Conservation (phyloP, 1,139 yeast genomes). For the Saccharomyces hybrid region DNA sequence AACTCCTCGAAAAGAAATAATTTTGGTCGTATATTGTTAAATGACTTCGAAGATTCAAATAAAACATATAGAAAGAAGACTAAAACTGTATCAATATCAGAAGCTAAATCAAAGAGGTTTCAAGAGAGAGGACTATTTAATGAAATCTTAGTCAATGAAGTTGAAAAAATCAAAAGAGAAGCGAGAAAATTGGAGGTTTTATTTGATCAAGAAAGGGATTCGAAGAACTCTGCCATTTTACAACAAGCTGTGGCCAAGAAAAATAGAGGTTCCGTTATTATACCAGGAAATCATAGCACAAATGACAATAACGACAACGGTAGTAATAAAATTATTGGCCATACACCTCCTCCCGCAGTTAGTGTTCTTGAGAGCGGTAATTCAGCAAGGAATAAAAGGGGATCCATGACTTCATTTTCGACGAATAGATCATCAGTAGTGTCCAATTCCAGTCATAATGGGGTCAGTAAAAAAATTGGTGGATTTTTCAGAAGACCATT, state of each 20-base stretch:
- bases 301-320: not conserved
- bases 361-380: not conserved
- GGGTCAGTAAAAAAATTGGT: constrained; percentile 35
- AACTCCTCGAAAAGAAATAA: constrained; percentile 8
- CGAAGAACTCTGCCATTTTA: constrained; percentile 11
- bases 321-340: constrained; percentile 3
- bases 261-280: constrained; percentile 12
- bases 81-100: constrained; percentile 37
- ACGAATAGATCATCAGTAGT: constrained; percentile 16
- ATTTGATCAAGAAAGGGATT: constrained; percentile 34
- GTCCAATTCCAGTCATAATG: constrained; percentile 20
- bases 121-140: constrained; percentile 38
- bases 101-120: constrained; percentile 33
- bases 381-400: constrained; percentile 16
- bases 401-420: constrained; percentile 19
- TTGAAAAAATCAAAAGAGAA: constrained; percentile 46
- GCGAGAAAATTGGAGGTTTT: constrained; percentile 38
- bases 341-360: constrained; percentile 4
- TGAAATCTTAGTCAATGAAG: constrained; percentile 40
- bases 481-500: constrained; percentile 44
- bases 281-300: constrained; percentile 2
- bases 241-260: constrained; percentile 14
- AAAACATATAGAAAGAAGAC: constrained; percentile 22
- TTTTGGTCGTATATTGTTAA: constrained; percentile 21
- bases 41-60: constrained; percentile 16